phyloP scores from a whole-genome alignment of 495 filamentous ascomycete genomes.

The Pyrenula aspistea region DNA sequence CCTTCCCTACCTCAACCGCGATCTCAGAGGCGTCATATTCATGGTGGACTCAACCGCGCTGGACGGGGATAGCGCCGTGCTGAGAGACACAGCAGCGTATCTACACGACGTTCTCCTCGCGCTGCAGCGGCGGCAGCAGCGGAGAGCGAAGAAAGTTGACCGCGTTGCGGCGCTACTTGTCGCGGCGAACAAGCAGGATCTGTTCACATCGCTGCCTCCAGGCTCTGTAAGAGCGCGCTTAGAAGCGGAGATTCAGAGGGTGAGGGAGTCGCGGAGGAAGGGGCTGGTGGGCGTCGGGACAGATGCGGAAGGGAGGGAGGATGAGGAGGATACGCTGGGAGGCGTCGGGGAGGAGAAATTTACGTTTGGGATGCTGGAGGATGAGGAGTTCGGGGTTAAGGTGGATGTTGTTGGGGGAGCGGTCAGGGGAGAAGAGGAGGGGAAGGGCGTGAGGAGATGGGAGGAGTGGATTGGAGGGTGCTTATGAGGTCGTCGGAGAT shows the following conservation, averaged over 20 bases:
- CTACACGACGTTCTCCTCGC: conserved; percentile 75
- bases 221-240: conserved; percentile 61
- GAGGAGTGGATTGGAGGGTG: conserved; percentile 73
- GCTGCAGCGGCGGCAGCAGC: conserved; percentile 63
- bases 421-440: conserved; percentile 51
- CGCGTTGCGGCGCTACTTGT: conserved; percentile 60
- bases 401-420: conserved; percentile 73
- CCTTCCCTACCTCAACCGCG: conserved; percentile 30
- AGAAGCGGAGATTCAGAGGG: conserved; percentile 70
- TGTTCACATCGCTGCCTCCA: conserved; percentile 86
- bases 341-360: conserved; percentile 66
- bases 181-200: conserved; percentile 87
- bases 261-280: conserved; percentile 65
- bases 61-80: conserved; percentile 31
- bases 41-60: conserved; percentile 75
- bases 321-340: conserved; percentile 73
- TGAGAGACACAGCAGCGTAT: conserved; percentile 60
- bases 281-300: conserved; percentile 60
- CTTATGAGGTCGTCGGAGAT: conserved; percentile 25
- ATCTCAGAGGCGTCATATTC: conserved; percentile 70
- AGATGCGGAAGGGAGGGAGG: conserved; percentile 39
- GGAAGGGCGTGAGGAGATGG: conserved; percentile 60
- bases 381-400: conserved; percentile 53
- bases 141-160: conserved; percentile 31
- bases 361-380: conserved; percentile 66